These are phyloP conservation scores for Thraustochytrium striatum DNA, from an alignment of 352 stramenopile species.

Conservation along the genomic window DNA sequence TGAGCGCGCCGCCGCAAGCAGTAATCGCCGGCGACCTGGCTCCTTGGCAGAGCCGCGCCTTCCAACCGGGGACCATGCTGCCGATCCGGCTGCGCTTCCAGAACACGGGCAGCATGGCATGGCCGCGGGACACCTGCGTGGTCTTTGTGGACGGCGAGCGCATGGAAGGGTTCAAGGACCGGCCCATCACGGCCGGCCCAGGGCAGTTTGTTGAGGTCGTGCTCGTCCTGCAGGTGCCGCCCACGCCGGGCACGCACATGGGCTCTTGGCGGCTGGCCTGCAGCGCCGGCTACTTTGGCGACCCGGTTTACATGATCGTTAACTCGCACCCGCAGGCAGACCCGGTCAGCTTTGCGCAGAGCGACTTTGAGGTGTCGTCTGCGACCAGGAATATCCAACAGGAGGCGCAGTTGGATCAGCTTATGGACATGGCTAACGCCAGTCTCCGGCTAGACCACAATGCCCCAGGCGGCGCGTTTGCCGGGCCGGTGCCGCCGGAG, in stretches of 20 bases:
- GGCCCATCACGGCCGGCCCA: neutral
- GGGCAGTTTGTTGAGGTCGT: slow-evolving; percentile 37
- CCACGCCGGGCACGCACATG: slow-evolving; percentile 11
- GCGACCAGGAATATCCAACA: neutral
- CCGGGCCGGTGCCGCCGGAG: neutral
- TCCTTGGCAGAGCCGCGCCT: slow-evolving; percentile 29
- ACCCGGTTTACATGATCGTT: slow-evolving; percentile 39
- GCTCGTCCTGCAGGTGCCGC: neutral
- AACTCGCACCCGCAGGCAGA: neutral
- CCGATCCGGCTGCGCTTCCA: slow-evolving; percentile 46
- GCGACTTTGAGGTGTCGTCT: neutral
- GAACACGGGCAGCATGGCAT: slow-evolving; percentile 13
- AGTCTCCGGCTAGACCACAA: neutral
- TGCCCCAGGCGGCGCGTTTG: neutral
- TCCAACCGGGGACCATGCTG: neutral
- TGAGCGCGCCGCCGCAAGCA: slow-evolving; percentile 8
- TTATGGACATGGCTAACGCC: neutral
- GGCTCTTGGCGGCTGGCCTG: slow-evolving; percentile 36
- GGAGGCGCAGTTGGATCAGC: slow-evolving; percentile 20
- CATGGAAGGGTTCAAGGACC: neutral
- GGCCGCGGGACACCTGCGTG: slow-evolving; percentile 22
- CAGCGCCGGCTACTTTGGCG: slow-evolving; percentile 33
- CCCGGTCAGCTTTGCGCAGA: slow-evolving; percentile 11
- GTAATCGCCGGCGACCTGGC: slow-evolving; percentile 15
- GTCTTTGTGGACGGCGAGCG: slow-evolving; percentile 37